Evolutionary conservation across 78 protist species (phyloP), one percentile per base, ranked within the genome.

Genomic region (Dictyostelium citrinum): DNA sequence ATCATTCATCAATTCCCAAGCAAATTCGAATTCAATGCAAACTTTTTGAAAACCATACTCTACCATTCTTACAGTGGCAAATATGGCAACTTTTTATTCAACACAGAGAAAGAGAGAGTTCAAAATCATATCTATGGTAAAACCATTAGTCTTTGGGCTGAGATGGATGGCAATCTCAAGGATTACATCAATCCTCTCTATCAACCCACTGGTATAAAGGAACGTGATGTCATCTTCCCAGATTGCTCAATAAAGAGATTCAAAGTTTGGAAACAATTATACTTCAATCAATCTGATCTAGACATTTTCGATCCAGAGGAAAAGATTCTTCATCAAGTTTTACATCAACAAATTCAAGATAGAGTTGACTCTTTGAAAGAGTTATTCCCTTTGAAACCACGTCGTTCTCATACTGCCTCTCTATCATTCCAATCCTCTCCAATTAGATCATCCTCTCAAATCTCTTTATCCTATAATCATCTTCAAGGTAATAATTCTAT

Each of bases 11-110:
- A 93, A 46, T 84, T 81, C 79, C 93, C 91, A n/a, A 3, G 14
- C 9, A 95, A 91, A 11, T 98, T 98, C 67, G 99, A 98, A 94
- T 98, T 97, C 83, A 98, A 88, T 68, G 60, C 91, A 22, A 39
- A 33, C 31, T 96, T 93, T 49, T 96, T 98, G 4, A 35, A 58
- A 7, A 16, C 51, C 0, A 64, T 95, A 1, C 61, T 72, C 5
- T 24, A 43, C 12, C 84, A 70, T 43, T 29, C 80, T 24, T 82
- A 83, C 51, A 81, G 82, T 39, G 92, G 96, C 1, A 84, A 84
- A 45, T 83, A 82, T 55, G 96, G 96, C 4, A 95, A 90, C 17
- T 95, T 95, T 49, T 45, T 95, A 45, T 72, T n/a, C 90, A 86
- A 95, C 61, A 68, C 77, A 1, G 92, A 95, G 49, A 45, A 64